These are phyloP conservation scores for Podosphaera xanthii DNA, from an alignment of 2,329 filamentous ascomycete species.

Conservation along the genomic window DNA sequence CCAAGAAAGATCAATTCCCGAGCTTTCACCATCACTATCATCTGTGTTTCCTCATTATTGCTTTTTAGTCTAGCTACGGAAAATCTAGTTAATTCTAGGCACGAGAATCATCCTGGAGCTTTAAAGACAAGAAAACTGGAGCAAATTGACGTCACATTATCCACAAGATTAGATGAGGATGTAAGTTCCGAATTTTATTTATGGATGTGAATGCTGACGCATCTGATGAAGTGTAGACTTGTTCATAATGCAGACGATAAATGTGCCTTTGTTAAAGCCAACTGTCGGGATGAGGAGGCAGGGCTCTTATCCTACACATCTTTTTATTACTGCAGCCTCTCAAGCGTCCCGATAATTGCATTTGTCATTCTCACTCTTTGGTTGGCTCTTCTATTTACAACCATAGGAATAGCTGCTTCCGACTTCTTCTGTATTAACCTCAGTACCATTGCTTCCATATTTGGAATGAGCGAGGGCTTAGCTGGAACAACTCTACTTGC, in stretches of 20 bases:
- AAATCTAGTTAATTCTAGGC: constrained; percentile 12
- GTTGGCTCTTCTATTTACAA: constrained; percentile 80
- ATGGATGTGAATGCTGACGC: not conserved
- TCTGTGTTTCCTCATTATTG: constrained; percentile 13
- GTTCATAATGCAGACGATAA: constrained; percentile 60
- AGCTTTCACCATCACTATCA: constrained; percentile 15
- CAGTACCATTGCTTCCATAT: constrained; percentile 68
- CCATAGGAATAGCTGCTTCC: constrained; percentile 90
- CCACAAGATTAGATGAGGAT: constrained; percentile 15
- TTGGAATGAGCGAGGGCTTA: constrained; percentile 88
- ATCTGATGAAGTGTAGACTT: constrained; percentile 39
- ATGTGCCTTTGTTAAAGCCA: constrained; percentile 61
- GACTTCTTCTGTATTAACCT: constrained; percentile 98
- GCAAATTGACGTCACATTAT: constrained; percentile 8
- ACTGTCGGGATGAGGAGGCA: constrained; percentile 76
- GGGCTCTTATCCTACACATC: constrained; percentile 73
- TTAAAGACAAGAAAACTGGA: constrained; percentile 12
- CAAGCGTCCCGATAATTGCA: constrained; percentile 46
- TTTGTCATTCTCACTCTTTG: constrained; percentile 59
- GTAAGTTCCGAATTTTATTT: constrained; percentile 6
- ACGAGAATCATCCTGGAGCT: constrained; percentile 12
- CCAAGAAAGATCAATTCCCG: constrained; percentile 13
- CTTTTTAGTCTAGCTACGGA: constrained; percentile 14
- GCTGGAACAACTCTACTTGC: constrained; percentile 91
- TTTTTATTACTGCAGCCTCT: constrained; percentile 71